Evolutionary conservation across 192 early-diverging fungal species (phyloP).

Genomic region (Linnemannia schmuckeri): DNA sequence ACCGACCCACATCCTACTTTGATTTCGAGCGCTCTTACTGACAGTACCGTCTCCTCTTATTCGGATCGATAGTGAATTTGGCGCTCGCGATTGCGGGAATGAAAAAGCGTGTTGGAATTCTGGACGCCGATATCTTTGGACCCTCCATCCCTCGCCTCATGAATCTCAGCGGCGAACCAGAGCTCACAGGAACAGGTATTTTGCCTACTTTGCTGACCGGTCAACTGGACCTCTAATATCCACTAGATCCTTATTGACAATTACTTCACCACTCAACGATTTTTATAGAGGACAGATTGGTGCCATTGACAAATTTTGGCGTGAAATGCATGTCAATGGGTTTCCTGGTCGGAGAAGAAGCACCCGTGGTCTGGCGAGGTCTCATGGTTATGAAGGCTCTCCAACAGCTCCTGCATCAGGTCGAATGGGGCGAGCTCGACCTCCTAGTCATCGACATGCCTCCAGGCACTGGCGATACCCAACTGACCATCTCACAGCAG

Average conservation of each 20-base stretch:
- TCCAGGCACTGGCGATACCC: slow-evolving; percentile 93
- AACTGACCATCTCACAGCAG: slow-evolving; percentile 87
- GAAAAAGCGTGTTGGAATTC: slow-evolving; percentile 73
- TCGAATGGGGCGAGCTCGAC: slow-evolving; percentile 84
- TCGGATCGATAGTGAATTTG: slow-evolving; percentile 74
- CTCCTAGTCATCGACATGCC: slow-evolving; percentile 91
- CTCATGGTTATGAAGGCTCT: slow-evolving; percentile 96
- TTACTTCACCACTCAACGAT: neutral
- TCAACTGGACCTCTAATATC: no score
- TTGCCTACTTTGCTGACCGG: neutral
- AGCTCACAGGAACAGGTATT: slow-evolving; percentile 68
- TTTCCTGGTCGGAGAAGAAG: slow-evolving; percentile 81
- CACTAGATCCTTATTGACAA: no score
- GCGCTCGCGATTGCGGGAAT: slow-evolving; percentile 76
- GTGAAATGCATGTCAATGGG: slow-evolving; percentile 94
- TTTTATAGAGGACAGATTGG: slow-evolving; percentile 63
- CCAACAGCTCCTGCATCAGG: slow-evolving; percentile 87
- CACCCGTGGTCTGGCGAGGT: slow-evolving; percentile 90
- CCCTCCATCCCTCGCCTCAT: slow-evolving; percentile 90
- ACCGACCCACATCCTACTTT: no score
- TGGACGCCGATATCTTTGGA: slow-evolving; percentile 96
- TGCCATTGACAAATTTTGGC: slow-evolving; percentile 88
- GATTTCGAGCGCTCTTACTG: no score
- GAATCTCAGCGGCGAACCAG: slow-evolving; percentile 82
- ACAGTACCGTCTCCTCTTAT: neutral